Conservation (phyloP, 495 filamentous ascomycete genomes). For the Podospora pseudocomata region DNA sequence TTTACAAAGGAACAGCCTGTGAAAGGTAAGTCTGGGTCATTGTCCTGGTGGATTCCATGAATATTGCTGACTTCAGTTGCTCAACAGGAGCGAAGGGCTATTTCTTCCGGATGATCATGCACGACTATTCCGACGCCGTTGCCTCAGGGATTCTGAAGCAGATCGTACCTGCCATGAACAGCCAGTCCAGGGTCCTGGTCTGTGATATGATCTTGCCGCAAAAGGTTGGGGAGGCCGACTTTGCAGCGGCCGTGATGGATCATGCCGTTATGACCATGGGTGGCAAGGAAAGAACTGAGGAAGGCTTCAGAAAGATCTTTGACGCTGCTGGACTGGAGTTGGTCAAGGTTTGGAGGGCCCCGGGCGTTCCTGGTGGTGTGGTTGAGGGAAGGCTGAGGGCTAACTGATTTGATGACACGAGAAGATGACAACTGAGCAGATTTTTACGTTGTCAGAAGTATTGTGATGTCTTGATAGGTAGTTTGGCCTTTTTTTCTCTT, state of each 20-base stretch:
- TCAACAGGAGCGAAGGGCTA: conserved; percentile 28
- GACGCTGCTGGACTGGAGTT: conserved; percentile 29
- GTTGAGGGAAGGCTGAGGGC: conserved; percentile 1
- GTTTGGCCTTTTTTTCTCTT: not conserved
- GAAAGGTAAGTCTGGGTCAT: conserved; percentile 16
- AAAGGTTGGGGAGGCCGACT: conserved; percentile 16
- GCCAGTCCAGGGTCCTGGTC: conserved; percentile 29
- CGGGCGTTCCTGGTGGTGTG: not conserved
- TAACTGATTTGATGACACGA: not conserved
- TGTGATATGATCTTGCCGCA: conserved; percentile 32
- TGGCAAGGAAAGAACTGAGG: conserved; percentile 33
- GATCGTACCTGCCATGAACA: conserved; percentile 37
- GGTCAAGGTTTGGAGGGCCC: conserved; percentile 28
- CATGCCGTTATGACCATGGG: conserved; percentile 30
- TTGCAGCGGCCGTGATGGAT: conserved; percentile 25
- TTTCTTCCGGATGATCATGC: conserved; percentile 51
- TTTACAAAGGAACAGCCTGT: conserved; percentile 20
- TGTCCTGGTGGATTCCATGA: not conserved
- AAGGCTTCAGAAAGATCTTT: conserved; percentile 29
- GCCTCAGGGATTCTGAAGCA: conserved; percentile 43
- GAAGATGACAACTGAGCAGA: no score
- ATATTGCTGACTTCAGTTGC: not conserved
- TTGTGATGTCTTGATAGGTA: not conserved
- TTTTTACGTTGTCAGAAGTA: no score
- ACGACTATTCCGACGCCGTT: conserved; percentile 46